phyloP scores from a whole-genome alignment of 768 basidiomycete genomes.

The Agrocybe chaxingu region DNA sequence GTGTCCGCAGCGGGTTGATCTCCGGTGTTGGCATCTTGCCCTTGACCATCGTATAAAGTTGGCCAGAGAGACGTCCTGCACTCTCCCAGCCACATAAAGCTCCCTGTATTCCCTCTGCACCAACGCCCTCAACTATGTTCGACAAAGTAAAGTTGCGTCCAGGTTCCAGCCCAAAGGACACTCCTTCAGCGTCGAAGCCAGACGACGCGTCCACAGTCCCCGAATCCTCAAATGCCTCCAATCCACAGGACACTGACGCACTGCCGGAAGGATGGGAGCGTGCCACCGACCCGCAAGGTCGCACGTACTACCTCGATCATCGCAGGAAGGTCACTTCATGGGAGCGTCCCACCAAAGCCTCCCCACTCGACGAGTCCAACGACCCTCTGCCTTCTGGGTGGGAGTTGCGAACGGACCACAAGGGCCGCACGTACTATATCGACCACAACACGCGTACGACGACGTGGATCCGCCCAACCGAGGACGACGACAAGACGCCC shows the following conservation, averaged over 20 bases:
- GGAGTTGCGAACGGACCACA: conserved; percentile 72
- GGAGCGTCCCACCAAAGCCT: conserved; percentile 38
- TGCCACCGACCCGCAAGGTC: conserved; percentile 40
- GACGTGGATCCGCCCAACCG: conserved; percentile 59
- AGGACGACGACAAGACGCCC: conserved; percentile 34
- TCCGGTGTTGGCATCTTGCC: too few species aligned
- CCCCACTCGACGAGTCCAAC: not conserved
- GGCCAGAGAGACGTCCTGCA: too few species aligned
- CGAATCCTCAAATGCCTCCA: too few species aligned
- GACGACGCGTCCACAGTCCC: not conserved
- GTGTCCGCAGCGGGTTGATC: too few species aligned
- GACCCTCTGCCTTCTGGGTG: conserved; percentile 74
- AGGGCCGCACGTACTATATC: conserved; percentile 76
- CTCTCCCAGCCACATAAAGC: too few species aligned
- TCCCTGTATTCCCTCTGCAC: too few species aligned
- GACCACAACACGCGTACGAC: conserved; percentile 80
- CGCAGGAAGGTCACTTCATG: conserved; percentile 75
- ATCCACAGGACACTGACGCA: conserved; percentile 2
- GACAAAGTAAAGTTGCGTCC: too few species aligned
- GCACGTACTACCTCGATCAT: conserved; percentile 86
- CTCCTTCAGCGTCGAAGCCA: not conserved
- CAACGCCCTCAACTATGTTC: too few species aligned
- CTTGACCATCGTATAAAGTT: too few species aligned
- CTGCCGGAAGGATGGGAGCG: conserved; percentile 23
- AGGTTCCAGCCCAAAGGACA: not conserved